Evolutionary conservation across 305 asterid species (phyloP), one percentile per base, ranked within the genome.

Genomic region (Ilex paraguariensis): DNA sequence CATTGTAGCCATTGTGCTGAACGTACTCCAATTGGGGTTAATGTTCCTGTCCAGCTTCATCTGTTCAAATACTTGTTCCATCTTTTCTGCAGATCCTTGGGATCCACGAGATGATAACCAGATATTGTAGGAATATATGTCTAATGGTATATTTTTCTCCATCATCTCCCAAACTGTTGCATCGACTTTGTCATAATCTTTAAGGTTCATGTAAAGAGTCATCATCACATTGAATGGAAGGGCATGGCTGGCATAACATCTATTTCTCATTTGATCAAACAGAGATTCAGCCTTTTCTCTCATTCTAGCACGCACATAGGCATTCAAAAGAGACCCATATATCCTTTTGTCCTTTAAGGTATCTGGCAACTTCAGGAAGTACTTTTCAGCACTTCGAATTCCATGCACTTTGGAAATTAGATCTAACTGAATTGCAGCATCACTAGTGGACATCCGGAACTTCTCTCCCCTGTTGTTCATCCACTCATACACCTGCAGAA

Each of bases 201-300:
- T 75, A 60, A 83, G 81, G 74, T 82, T 85, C 95, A 75, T 78
- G 59, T 86, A 94, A 56, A 90, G 96, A 7, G 97, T 90, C 97
- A 94, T 86, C 85, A 90, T 83, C 81, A 94, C 97, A 63, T 94
- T 94, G 78, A 54, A 90, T 0, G 97, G 95, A 59, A 88, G 95
- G 13, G 97, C 56, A 57, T 86, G 91, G 61, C 40, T 63, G 17
- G 92, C 79, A 46, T 84, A 88, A 57, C 92, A 90, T 69, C 76
- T 73, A 33, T 48, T 70, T 75, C 84, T 82, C 83, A 94, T 79
- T 75, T 78, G 72, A 31, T 73, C 88, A 75, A 94, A 75, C 54
- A 84, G 58, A 54, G 90, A 73, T 79, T 94, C 97, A 15, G 97
- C 95, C 49, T 90, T 79, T 60, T 87, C 90, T 81, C 68, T 81